Base-by-base conservation (phyloP, 495 filamentous ascomycete species). In the Penicillium cosmopolitanum region DNA sequence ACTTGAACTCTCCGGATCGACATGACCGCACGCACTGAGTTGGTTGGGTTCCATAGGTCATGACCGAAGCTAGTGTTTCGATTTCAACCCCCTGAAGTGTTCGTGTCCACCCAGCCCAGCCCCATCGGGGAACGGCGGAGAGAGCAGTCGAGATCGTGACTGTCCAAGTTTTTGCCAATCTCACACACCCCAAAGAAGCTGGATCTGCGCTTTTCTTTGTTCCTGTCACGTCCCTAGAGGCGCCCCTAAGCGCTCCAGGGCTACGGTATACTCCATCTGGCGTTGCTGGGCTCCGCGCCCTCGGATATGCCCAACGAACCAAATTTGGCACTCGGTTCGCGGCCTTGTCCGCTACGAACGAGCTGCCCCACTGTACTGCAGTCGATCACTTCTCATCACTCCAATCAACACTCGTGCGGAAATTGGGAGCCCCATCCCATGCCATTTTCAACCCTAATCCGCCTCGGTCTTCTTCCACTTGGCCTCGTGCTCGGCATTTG, bases 381-480 rank as follows among this genome's bases (percentile, higher is more conserved):
- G 64, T 52, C 68, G 65, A 70, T 70, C 68, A 56, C 54, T 23
- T 21, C 57, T 31, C 60, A 33, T 66, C 58, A 62, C 66, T 60
- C 68, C 68, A 70, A 70, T 70, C 46, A 50, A 9, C 43, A 38
- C 33, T 16, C 50, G 13, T 4, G n/a, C 50, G 66, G 66, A 70
- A 68, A 70, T 70, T 68, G 58, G 60, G 56, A 46, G 42, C 63
- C 61, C 66, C 66, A 61, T 63, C 53, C 33, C 13, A 48, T 57
- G 50, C 33, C 56, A 63, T 33, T 47, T 55, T 46, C 53, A 33
- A 43, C 40, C 35, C 52, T 43, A 42, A 47, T 28, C 33, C 44
- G 31, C 55, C 56, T 52, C 50, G 56, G 50, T 25, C 50, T 21
- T 25, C 36, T 47, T 13, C 56, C 50, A 53, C 25, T 52, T 48